Evolutionary conservation across 371 early-diverging fungal species (phyloP), one percentile per base, ranked within the genome.

Genomic region (Circinella minor): DNA sequence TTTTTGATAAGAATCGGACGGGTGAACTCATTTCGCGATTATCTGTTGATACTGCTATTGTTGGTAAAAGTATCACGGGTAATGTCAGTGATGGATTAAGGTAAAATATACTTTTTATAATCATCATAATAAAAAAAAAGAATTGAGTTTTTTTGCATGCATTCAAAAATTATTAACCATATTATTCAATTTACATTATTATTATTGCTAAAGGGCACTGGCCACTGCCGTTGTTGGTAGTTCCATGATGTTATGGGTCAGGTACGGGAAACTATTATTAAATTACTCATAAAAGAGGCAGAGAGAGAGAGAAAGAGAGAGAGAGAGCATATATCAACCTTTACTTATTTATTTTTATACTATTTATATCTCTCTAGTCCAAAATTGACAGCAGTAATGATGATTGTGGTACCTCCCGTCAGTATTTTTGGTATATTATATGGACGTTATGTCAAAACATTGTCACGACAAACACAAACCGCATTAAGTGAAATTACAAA

Each of bases 21-120:
- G 94, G 94, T 39, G 96, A 95, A 71, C 80, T 95, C 55, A 88
- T 93, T 55, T 90, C 90, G 43, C 84, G 96, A 43, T 81, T 95
- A 65, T 88, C 92, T 13, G 81, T 85, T 4, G 94, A 93, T 73
- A 89, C 93, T 18, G 85, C 91, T 13, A 84, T 92, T 48, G 92
- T 94, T 63, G 92, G 92, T 67, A 92, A 90, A 74, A 89, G 93
- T 62, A 74, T 95, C 38, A 93, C 92, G 0, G 88, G 88, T 66
- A 93, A 93, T 70, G 86, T 95, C 37, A 89, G 91, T 18, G 95
- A 95, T 72, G 95, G 93, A 3, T 78, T 95, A 69, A 80, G 94
- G 78, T 86, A 70, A 60, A 13, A 48, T 1, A 9, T 5, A 17
- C 4, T 13, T 5, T 5, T 1, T 1, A 17, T 4, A 13, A 15